Base-by-base conservation (phyloP, 2,329 filamentous ascomycete genomes). In the Xylaria sp. region DNA sequence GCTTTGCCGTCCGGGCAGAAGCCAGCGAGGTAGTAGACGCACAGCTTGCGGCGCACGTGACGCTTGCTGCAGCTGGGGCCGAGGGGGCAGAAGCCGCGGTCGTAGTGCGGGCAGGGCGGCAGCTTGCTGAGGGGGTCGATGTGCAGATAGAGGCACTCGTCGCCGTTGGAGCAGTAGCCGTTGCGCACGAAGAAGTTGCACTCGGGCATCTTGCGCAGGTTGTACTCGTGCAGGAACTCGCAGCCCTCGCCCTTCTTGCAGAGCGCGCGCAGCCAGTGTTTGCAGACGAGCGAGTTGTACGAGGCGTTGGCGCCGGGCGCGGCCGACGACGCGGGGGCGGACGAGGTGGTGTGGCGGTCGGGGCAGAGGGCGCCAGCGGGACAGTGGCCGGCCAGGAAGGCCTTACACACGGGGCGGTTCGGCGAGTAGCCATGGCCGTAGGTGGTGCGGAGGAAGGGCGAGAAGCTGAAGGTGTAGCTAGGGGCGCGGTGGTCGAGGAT, bases 151-250 rank as follows among this genome's bases (percentile, higher is more conserved):
- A 96, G 82, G 73, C 95, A 99, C 79, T 99, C 95, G 77, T 98
- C 94, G 68, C 94, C 95, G 78, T 97, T 97, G 66, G 91, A 92
- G 79, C 95, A 99, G 76, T 96, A 97, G 58, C 92, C 92, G 74
- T 95, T 96, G 63, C 93, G 87, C 60, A 93, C 89, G 79, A 94
- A 98, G 78, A 97, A 96, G 73, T 96, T 96, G 80, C 95, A 99
- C 80, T 98, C 95, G 65, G 95, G 93, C 92, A 98, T 98, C 77
- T 95, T 93, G 66, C 95, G 89, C 69, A 99, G 85, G 79, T 99
- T 98, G 82, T 97, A 99, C 79, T 98, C 95, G 83, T 99, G 95
- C 49, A 98, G 83, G 73, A 98, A 99, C 81, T 99, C 95, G 87
- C 95, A 99, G 69, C 88, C 87, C 74, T 97, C 90, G 71, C 94